Evolutionary conservation across 805 yeast species (phyloP).

Genomic region (Saturnispora saitoi): DNA sequence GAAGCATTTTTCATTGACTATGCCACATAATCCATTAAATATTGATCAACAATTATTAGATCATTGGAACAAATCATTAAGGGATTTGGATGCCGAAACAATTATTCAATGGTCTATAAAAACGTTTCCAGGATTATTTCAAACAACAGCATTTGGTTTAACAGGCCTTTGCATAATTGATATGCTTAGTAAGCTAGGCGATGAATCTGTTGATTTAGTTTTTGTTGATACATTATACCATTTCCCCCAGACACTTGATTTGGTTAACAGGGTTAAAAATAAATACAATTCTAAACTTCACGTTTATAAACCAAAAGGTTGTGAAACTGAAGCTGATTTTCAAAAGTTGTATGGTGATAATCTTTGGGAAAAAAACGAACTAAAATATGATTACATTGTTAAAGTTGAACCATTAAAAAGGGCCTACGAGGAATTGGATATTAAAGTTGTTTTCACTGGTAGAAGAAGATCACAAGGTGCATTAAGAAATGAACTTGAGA

Average conservation of each 20-base stretch:
- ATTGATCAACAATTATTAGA: conserved; percentile 38
- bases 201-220: conserved; percentile 49
- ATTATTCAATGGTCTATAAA: conserved; percentile 72
- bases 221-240: conserved; percentile 89
- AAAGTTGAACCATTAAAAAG: conserved; percentile 90
- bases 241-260: conserved; percentile 84
- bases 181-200: conserved; percentile 51
- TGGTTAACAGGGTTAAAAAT: conserved; percentile 49
- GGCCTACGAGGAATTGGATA: conserved; percentile 64
- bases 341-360: conserved; percentile 58
- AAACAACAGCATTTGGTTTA: conserved; percentile 92
- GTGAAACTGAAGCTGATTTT: conserved; percentile 53
- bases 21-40: conserved; percentile 7
- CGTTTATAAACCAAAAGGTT: conserved; percentile 57
- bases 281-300: conserved; percentile 48
- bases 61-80: conserved; percentile 56
- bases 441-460: conserved; percentile 87
- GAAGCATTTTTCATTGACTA: neutral
- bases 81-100: conserved; percentile 54
- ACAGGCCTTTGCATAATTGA: conserved; percentile 87
- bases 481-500: conserved; percentile 58
- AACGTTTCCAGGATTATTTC: conserved; percentile 78
- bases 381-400: conserved; percentile 72
- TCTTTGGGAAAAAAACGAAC: conserved; percentile 78
- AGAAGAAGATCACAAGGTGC: conserved; percentile 89